These are phyloP conservation scores for Erucastrum elatum DNA, from an alignment of 345 rosid genomes.

Conservation along the genomic window DNA sequence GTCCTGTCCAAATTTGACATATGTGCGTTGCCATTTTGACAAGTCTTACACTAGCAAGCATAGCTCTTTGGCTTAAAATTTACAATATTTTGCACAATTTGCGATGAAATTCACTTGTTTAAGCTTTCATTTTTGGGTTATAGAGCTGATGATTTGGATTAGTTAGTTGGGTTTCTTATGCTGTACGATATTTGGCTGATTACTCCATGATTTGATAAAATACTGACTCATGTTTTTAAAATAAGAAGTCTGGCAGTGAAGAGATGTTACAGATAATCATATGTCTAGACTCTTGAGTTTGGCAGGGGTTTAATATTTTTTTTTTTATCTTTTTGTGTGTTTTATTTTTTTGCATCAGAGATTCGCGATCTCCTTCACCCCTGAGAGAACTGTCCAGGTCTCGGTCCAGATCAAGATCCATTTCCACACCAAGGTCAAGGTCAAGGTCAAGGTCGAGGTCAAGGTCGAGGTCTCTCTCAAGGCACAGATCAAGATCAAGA, in stretches of 20 bases:
- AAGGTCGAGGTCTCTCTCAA: constrained; percentile 53
- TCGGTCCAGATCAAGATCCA: constrained; percentile 55
- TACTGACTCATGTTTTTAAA: background rate
- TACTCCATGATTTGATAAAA: background rate
- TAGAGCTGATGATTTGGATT: background rate
- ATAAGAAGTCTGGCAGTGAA: background rate
- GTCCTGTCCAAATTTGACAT: background rate
- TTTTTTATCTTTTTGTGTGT: background rate
- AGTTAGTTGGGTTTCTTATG: background rate
- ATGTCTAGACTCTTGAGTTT: background rate
- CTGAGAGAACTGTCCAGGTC: background rate
- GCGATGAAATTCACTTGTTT: background rate
- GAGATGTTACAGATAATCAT: background rate
- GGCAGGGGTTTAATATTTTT: background rate
- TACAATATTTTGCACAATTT: background rate
- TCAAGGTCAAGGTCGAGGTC: constrained; percentile 61
- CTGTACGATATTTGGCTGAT: background rate
- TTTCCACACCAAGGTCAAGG: constrained; percentile 30
- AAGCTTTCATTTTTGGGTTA: background rate
- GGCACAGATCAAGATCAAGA: constrained; percentile 55
- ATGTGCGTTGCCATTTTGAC: background rate
- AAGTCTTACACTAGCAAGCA: background rate
- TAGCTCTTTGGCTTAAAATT: background rate
- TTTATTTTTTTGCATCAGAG: background rate
- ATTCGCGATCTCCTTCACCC: background rate